Conservation (phyloP, 371 early-diverging fungal genomes). For the Choanephora cucurbitarum region DNA sequence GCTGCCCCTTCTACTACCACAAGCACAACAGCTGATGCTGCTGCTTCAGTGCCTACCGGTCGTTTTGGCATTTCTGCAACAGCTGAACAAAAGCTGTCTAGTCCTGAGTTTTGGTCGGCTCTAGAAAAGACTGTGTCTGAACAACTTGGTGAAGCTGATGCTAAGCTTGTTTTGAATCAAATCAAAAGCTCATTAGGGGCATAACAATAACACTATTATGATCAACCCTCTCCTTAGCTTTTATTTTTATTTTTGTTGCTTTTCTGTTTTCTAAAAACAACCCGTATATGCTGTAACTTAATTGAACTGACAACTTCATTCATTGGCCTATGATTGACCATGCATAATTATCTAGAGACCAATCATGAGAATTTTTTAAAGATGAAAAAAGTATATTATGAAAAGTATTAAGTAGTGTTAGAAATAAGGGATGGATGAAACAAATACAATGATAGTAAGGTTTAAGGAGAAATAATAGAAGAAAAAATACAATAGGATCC, state of each 20-base stretch:
- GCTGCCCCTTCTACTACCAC: constrained; percentile 37
- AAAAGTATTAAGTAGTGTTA: constrained; percentile 2
- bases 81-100: constrained; percentile 30
- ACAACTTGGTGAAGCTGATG: constrained; percentile 28
- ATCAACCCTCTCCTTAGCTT: no score
- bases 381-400: not conserved
- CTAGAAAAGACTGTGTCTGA: constrained; percentile 30
- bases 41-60: constrained; percentile 16
- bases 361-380: no score
- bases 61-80: constrained; percentile 33
- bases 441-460: no score
- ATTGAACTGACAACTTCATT: no score
- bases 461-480: not conserved
- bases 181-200: constrained; percentile 17
- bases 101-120: constrained; percentile 39
- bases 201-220: constrained; percentile 14
- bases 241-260: no score
- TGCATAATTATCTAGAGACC: no score
- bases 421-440: not conserved
- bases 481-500: not conserved
- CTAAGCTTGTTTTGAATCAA: constrained; percentile 21
- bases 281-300: no score
- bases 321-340: no score
- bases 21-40: constrained; percentile 7
- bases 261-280: no score